Base-by-base conservation (phyloP, 805 yeast species). In the Ogataea naganishii region DNA sequence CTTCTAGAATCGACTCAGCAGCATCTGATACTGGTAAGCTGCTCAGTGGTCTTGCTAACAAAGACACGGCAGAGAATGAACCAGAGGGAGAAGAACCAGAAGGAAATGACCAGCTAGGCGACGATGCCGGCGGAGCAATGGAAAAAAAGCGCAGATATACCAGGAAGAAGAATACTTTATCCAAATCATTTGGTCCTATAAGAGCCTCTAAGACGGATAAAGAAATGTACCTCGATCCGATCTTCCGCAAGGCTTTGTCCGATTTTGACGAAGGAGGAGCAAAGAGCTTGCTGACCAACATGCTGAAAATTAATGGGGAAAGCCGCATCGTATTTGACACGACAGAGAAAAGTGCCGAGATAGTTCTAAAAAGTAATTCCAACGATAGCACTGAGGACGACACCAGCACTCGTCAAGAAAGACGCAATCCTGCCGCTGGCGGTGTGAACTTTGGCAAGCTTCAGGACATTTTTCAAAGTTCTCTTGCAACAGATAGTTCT, bases 1-100 rank as follows among this genome's bases (percentile, higher is more conserved):
- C 88, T 9, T 81, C 94, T 11, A 70, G 97, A 44, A 86, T 89
- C 14, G 96, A 88, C 46, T 80, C 95, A 0, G 94, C 85, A 0
- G 94, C 88, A 5, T 77, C 80, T 7, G 96, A 88, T 45, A 86
- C 96, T 0, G 94, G 95, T 2, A 75, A 76, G 43, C 61, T 89
- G 33, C 45, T 70, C 19, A 66, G 72, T 33, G 73, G 73, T 7
- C 51, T 69, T 24, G 39, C 53, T 4, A 37, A 35, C 12, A 34
- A 34, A 7, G 47, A 44, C 10, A 47, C 43, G 3, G 43, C 40
- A 6, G 46, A 35, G 3, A 57, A 44, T 7, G 52, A 44, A 8
- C 48, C 43, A 3, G 44, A 34, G 5, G 37, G 35, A n/a, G 40
- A 24, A 4, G 38, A 29, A 10, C 44, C 34, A 3, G 36, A 31